Evolutionary conservation across 2,329 filamentous ascomycete genomes (phyloP), one percentile per base, ranked within the genome.

Genomic region (Emergomyces orientalis): DNA sequence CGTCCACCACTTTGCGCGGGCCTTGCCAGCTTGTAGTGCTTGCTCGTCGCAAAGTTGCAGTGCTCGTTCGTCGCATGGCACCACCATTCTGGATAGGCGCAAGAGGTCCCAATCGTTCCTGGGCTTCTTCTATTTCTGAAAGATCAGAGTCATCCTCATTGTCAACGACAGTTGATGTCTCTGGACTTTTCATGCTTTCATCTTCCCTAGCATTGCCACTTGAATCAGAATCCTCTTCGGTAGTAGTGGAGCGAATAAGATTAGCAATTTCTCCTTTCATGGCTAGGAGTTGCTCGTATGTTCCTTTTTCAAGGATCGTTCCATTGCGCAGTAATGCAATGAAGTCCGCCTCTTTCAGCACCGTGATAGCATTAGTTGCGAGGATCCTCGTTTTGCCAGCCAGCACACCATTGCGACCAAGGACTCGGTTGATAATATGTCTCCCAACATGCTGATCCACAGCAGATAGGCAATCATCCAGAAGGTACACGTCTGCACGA

Each of bases 381-480:
- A 99, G 81, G 62, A 99, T 89, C 67, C 93, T 87, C 7, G 93
- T 97, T 78, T 97, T 97, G 47, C 88, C 85, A 60, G 81, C 83
- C 30, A 99, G 82, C 7, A 99, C 80, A 67, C 94, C 94, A 65
- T 87, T 88, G 4, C 88, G 82, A 14, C 94, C 94, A 43, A 99
- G 84, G 0, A 99, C 94, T 66, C 94, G 90, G 72, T 97, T 89
- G 70, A 97, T 97, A 63, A 99, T 84, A 76, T 99, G 94, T 66
- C 90, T 85, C 59, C 94, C 94, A 64, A 99, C 94, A 72, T 99
- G 94, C 67, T 96, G 93, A 76, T 99, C 94, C n/a, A 99, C 94
- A 0, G 95, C 94, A 19, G 93, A 97, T 13, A 99, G 82, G 65
- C 92, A 89, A 73, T 99, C 94, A 69, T 99, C 94, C 13, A 99